A percentile compares a stretch with the other conserved stretches of the same genome.
These are phyloP conservation scores for Oligophagozyma castellii DNA, from an alignment of 1,139 yeast genomes.

Conservation along the genomic window DNA sequence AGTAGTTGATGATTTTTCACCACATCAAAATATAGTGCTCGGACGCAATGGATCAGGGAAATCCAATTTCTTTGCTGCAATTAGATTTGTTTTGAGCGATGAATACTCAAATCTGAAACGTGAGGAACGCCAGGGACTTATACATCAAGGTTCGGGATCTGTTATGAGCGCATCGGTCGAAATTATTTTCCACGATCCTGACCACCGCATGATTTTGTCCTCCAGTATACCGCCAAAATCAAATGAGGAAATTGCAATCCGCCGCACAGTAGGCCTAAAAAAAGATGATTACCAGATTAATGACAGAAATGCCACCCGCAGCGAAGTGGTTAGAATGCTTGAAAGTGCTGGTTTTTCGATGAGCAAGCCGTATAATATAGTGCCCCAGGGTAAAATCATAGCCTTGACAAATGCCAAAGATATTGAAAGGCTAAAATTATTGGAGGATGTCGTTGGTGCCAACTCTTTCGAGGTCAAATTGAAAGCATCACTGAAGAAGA, in stretches of 20 bases:
- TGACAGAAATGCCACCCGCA: slow-evolving; percentile 61
- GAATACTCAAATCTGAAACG: slow-evolving; percentile 80
- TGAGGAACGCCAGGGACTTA: slow-evolving; percentile 77
- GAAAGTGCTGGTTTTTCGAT: slow-evolving; percentile 91
- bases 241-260: slow-evolving; percentile 44
- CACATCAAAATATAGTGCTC: slow-evolving; percentile 77
- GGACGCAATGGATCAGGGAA: slow-evolving; percentile 97
- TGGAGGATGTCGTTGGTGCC: slow-evolving; percentile 94
- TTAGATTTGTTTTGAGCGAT: slow-evolving; percentile 82
- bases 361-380: slow-evolving; percentile 88
- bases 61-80: slow-evolving; percentile 91
- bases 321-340: slow-evolving; percentile 69
- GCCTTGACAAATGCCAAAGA: slow-evolving; percentile 82
- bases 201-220: too few species aligned
- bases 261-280: slow-evolving; percentile 85
- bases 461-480: slow-evolving; percentile 75
- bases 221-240: slow-evolving; percentile 41
- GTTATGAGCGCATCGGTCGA: slow-evolving; percentile 92
- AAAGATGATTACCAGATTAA: slow-evolving; percentile 81
- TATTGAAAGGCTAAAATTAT: slow-evolving; percentile 56
- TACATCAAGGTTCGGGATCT: slow-evolving; percentile 85
- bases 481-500: slow-evolving; percentile 66
- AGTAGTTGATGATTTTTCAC: slow-evolving; percentile 60
- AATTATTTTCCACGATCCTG: slow-evolving; percentile 70
- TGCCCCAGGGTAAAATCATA: slow-evolving; percentile 89